Conservation (phyloP, 805 yeast genomes). For the Wickerhamiella galacta region DNA sequence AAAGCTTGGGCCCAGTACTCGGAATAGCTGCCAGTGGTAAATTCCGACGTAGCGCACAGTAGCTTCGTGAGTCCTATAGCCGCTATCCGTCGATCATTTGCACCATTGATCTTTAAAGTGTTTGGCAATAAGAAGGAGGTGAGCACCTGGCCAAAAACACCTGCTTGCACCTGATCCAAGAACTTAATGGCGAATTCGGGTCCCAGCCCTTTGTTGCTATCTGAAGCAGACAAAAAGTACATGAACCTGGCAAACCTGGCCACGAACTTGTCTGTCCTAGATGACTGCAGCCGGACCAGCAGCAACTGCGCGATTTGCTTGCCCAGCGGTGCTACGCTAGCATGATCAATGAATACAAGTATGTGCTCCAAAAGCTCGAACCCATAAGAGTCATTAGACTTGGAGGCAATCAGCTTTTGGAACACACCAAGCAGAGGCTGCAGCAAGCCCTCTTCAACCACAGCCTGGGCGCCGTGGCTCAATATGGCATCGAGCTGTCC, state of each 20-base stretch:
- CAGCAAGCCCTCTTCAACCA: conserved; percentile 29
- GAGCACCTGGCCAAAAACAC: conserved; percentile 23
- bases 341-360: conserved; percentile 37
- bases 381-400: conserved; percentile 63
- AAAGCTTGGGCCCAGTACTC: conserved; percentile 29
- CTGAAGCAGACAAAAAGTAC: conserved; percentile 32
- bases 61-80: conserved; percentile 34
- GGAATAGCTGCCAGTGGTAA: conserved; percentile 29
- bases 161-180: conserved; percentile 24
- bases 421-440: conserved; percentile 89
- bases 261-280: conserved; percentile 68
- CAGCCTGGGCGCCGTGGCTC: conserved; percentile 26
- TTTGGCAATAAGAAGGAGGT: conserved; percentile 20
- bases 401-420: conserved; percentile 80
- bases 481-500: conserved; percentile 58
- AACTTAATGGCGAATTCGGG: conserved; percentile 40
- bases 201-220: conserved; percentile 23
- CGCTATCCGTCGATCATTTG: conserved; percentile 30
- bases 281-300: conserved; percentile 61
- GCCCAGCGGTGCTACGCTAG: conserved; percentile 33
- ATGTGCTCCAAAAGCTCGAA: conserved; percentile 69
- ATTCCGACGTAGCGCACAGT: conserved; percentile 23
- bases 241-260: conserved; percentile 53
- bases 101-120: conserved; percentile 24
- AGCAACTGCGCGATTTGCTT: conserved; percentile 62